phyloP scores from a whole-genome alignment of 1,139 yeast genomes.

The Chernovozyma sophiae-reginae region DNA sequence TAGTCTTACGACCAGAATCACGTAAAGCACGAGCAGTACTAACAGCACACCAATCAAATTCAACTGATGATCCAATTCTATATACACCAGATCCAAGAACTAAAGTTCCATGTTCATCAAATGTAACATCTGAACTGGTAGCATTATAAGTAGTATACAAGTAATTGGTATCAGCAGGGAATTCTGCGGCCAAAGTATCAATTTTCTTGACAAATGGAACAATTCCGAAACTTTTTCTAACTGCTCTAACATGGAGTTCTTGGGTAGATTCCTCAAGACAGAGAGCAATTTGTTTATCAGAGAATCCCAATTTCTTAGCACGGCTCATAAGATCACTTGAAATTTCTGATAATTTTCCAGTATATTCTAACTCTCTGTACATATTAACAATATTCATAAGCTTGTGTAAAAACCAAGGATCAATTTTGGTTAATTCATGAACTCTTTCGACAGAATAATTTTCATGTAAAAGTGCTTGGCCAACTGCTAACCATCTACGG shows the following conservation, averaged over 20 bases:
- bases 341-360: conserved; percentile 54
- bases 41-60: conserved; percentile 99
- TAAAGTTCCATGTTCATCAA: conserved; percentile 87
- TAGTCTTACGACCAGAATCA: conserved; percentile 80
- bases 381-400: conserved; percentile 85
- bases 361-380: conserved; percentile 73
- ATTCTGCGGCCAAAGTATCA: conserved; percentile 97
- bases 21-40: conserved; percentile 93
- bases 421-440: conserved; percentile 87
- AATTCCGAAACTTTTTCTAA: conserved; percentile 73
- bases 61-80: conserved; percentile 97
- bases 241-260: conserved; percentile 77
- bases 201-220: conserved; percentile 93
- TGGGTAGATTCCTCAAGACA: conserved; percentile 49
- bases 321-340: conserved; percentile 67
- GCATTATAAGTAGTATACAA: conserved; percentile 96
- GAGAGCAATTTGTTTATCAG: conserved; percentile 86
- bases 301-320: conserved; percentile 92
- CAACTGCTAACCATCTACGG: conserved; percentile 97
- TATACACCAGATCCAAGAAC: conserved; percentile 98
- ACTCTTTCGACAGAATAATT: conserved; percentile 87
- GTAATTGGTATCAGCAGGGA: conserved; percentile 96
- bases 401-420: conserved; percentile 93
- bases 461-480: conserved; percentile 90
- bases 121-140: conserved; percentile 73